Conservation (phyloP, 345 rosid genomes). For the Cardiospermum halicacabum region DNA sequence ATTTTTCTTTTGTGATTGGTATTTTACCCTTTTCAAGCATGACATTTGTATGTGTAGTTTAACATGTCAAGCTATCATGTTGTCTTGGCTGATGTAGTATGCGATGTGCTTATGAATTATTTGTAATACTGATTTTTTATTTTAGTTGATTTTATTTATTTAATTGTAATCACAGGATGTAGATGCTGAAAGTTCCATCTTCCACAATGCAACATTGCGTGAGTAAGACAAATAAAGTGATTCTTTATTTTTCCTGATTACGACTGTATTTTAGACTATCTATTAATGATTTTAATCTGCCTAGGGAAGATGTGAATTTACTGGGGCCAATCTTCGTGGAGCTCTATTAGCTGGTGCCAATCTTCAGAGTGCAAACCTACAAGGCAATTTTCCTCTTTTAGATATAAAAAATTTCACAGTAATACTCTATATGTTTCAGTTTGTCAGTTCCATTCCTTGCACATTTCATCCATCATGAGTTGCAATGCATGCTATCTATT, state of each 20-base stretch:
- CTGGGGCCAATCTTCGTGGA: constrained; percentile 82
- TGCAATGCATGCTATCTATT: background rate
- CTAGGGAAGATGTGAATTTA: constrained; percentile 91
- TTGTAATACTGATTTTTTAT: constrained; percentile 18
- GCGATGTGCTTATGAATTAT: constrained; percentile 6
- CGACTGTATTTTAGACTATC: background rate
- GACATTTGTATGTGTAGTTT: background rate
- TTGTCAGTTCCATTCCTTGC: background rate
- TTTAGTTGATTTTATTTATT: too few relatives aligned
- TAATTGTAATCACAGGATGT: constrained; percentile 48
- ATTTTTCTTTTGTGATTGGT: background rate
- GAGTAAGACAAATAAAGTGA: constrained; percentile 54
- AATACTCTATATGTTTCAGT: background rate
- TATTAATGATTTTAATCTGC: constrained; percentile 29
- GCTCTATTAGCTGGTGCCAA: constrained; percentile 78
- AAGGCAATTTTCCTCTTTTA: constrained; percentile 39
- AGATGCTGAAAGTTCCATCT: constrained; percentile 73
- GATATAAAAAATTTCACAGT: background rate
- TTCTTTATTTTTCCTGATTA: background rate
- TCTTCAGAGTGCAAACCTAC: constrained; percentile 96
- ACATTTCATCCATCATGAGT: background rate
- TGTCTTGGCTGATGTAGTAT: background rate
- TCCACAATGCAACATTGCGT: constrained; percentile 88
- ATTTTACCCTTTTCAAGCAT: background rate
- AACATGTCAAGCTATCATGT: background rate